Evolutionary conservation across 140 eudicot genomes (phyloP).

Genomic region (Flaveria floridana): DNA sequence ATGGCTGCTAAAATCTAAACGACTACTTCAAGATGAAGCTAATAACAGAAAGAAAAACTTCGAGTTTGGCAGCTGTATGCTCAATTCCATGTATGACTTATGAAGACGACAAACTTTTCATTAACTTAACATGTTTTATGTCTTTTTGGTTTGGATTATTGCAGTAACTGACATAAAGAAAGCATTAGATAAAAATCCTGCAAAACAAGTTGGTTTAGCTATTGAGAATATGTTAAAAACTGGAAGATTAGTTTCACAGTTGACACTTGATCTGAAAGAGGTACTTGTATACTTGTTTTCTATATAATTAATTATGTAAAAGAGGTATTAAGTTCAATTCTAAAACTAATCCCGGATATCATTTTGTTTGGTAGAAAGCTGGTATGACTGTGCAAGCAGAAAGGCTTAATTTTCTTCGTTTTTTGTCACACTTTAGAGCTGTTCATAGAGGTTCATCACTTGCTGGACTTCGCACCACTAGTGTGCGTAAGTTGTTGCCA

Average conservation of each 20-base stretch:
- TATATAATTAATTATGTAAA: conserved; percentile 5
- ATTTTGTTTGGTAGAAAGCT: conserved; percentile 57
- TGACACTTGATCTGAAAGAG: conserved; percentile 81
- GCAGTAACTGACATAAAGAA: conserved; percentile 63
- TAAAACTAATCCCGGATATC: not conserved
- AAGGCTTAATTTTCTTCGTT: conserved; percentile 81
- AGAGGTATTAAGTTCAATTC: not conserved
- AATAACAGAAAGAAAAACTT: conserved; percentile 46
- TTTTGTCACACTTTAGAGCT: conserved; percentile 88
- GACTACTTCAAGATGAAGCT: conserved; percentile 54
- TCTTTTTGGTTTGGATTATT: conserved; percentile 27
- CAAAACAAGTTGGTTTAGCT: conserved; percentile 60
- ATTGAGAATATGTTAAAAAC: conserved; percentile 88
- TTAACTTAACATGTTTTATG: not conserved
- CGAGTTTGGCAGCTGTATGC: conserved; percentile 60
- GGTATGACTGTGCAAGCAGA: conserved; percentile 89
- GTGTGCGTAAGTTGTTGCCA: conserved; percentile 92
- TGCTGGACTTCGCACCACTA: conserved; percentile 94
- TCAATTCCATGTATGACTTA: conserved; percentile 1
- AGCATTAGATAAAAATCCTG: conserved; percentile 53
- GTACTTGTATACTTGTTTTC: conserved; percentile 34
- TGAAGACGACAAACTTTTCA: not conserved
- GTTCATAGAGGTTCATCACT: conserved; percentile 93
- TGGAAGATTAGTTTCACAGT: conserved; percentile 61
- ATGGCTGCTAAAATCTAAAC: conserved; percentile 60